Evolutionary conservation across 352 stramenopile species (phyloP), one percentile per base, ranked within the genome.

Genomic region (Aphanomyces cochlioides): DNA sequence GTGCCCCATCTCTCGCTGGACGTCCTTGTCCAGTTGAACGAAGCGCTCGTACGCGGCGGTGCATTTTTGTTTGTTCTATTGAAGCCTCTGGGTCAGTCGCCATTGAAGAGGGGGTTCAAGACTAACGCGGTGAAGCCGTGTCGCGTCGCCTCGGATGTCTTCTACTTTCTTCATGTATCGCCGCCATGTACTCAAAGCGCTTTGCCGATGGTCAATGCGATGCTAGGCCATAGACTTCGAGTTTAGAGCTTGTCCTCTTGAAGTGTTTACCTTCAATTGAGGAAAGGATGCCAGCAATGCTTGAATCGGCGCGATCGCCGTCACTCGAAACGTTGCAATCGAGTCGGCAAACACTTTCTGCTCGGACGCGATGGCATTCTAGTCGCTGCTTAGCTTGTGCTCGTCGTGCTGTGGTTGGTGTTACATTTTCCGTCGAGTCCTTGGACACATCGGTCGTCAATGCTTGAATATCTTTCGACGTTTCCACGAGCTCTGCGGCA

Each of bases 1-100:
- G 38, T 47, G 41, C 45, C 21, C 54, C 64, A 89, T 79, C 17
- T 90, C 77, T 2, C 67, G 71, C 40, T 80, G 72, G 8, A 90
- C 72, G 43, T 84, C 78, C 8, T 72, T 67, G n/a, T 93, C 82
- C 7, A 93, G 77, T 43, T 88, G 83, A 53, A 80, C 72, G 68
- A 89, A 90, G 8, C 85, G 83, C 38, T 74, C 59, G n/a, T 74
- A 68, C 3, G 85, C 83, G 15, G 79, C 80, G 50, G 87, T 75
- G 4, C 87, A 72, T 67, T 93, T 93, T 3, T 71, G 69, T 57
- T 78, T 78, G 50, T 93, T 93, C 85, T 93, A 75, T 37, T 58
- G 21, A 39, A 10, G 5, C 66, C 48, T 59, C n/a, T 17, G n/a
- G 19, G 5, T 67, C 36, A 67, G 53, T 5, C 28, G 36, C 17